These are phyloP conservation scores for Cryptococcus deneoformans DNA, from an alignment of 1,284 basidiomycete genomes.

Conservation along the genomic window DNA sequence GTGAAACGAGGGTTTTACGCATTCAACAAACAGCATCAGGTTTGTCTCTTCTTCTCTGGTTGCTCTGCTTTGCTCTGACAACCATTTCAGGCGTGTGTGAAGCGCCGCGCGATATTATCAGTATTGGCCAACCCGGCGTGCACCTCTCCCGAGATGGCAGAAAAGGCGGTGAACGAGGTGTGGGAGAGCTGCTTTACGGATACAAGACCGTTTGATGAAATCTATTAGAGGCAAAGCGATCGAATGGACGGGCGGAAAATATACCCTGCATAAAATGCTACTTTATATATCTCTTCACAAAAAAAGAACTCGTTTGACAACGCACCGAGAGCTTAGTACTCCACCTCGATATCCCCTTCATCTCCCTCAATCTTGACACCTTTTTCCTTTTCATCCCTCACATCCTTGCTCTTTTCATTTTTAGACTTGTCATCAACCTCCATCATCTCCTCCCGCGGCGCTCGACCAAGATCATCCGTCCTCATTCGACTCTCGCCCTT, in stretches of 20 bases:
- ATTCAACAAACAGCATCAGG: conserved; percentile 93
- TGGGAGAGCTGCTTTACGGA: conserved; percentile 96
- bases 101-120: conserved; percentile 78
- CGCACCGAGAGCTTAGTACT: conserved; percentile 18
- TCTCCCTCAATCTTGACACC: conserved; percentile 33
- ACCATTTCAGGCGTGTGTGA: conserved; percentile 70
- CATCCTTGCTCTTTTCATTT: conserved; percentile 4
- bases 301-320: neutral
- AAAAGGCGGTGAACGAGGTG: conserved; percentile 89
- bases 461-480: conserved; percentile 18
- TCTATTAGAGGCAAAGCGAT: conserved; percentile 40
- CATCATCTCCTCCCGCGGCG: conserved; percentile 20
- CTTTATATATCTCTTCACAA: neutral
- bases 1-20: conserved; percentile 66
- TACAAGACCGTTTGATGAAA: conserved; percentile 96
- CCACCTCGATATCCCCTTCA: conserved; percentile 38
- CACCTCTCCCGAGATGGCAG: conserved; percentile 69
- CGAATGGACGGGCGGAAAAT: neutral
- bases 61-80: no score
- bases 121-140: conserved; percentile 81
- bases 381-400: conserved; percentile 12
- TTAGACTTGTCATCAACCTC: conserved; percentile 6
- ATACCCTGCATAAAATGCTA: neutral
- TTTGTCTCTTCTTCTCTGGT: conserved; percentile 42
- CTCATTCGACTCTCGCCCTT: conserved; percentile 4